Evolutionary conservation across 306 rosid genomes (phyloP).

Genomic region (Dalbergia cochinchinensis): DNA sequence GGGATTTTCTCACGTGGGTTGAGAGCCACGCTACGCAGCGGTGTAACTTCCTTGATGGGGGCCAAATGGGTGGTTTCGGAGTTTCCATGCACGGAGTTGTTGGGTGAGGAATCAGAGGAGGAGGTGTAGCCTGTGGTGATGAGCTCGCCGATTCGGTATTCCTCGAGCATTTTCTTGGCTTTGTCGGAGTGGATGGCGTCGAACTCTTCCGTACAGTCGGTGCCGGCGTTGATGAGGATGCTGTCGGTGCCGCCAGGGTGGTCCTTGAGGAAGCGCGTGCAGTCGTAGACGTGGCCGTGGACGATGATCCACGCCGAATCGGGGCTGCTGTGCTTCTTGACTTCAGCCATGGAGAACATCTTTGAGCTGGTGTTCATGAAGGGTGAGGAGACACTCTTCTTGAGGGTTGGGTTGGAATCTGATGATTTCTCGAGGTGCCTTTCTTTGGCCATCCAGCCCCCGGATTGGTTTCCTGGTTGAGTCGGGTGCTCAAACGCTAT

Average conservation of each 20-base stretch:
- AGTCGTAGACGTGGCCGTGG: constrained; percentile 76
- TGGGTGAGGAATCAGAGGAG: constrained; percentile 60
- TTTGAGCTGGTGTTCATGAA: constrained; percentile 67
- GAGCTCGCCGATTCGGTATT: constrained; percentile 72
- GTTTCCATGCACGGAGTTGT: constrained; percentile 59
- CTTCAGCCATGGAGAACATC: constrained; percentile 65
- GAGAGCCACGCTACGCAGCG: constrained; percentile 54
- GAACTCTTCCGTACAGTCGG: constrained; percentile 90
- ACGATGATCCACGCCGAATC: constrained; percentile 83
- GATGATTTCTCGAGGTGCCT: constrained; percentile 53
- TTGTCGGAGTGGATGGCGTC: constrained; percentile 91
- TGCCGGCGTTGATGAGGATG: constrained; percentile 86
- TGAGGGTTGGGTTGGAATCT: constrained; percentile 49
- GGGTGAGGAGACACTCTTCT: constrained; percentile 72
- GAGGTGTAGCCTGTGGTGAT: constrained; percentile 55
- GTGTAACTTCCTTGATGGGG: constrained; percentile 54
- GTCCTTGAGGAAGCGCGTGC: constrained; percentile 76
- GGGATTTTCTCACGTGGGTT: constrained; percentile 66
- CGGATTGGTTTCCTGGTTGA: constrained; percentile 76
- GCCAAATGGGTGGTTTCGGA: constrained; percentile 45
- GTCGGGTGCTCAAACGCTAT: constrained; percentile 88
- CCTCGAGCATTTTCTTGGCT: constrained; percentile 78
- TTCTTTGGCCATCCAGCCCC: constrained; percentile 91
- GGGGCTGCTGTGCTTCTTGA: constrained; percentile 58
- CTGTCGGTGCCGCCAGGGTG: constrained; percentile 95